Conservation (phyloP, 495 filamentous ascomycete genomes). For the Penicillium goetzii region DNA sequence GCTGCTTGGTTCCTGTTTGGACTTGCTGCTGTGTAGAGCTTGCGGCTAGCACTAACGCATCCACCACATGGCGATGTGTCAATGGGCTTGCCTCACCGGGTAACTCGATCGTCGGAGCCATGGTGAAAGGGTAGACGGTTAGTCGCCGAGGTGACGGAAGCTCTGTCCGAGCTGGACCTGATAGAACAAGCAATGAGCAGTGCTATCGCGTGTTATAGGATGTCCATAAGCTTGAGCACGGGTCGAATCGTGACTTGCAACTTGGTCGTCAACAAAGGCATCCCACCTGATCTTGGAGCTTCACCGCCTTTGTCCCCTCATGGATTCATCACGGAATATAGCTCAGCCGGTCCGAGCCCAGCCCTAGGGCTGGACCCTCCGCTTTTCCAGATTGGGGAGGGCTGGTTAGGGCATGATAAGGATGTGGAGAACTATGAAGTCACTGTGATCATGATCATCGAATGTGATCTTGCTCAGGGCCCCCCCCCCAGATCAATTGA, state of each 20-base stretch:
- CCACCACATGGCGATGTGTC: constrained; percentile 68
- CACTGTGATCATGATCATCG: constrained; percentile 11
- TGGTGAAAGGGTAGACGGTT: constrained; percentile 25
- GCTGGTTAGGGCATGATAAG: constrained; percentile 29
- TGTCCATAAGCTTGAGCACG: background rate
- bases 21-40: constrained; percentile 76
- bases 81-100: constrained; percentile 66
- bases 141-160: constrained; percentile 1
- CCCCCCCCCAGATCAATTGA: background rate
- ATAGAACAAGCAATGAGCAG: background rate
- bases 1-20: constrained; percentile 78
- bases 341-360: constrained; percentile 29
- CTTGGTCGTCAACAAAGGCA: constrained; percentile 13
- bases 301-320: constrained; percentile 34
- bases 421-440: constrained; percentile 31
- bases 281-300: constrained; percentile 12
- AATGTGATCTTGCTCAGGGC: constrained; percentile 4
- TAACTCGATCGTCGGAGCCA: constrained; percentile 56
- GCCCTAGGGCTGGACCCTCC: constrained; percentile 43
- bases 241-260: background rate
- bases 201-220: background rate
- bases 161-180: constrained; percentile 7
- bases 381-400: constrained; percentile 19
- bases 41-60: constrained; percentile 69
- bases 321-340: constrained; percentile 25